Conservation (phyloP, 2,329 filamentous ascomycete species). For the Metarhizium anisopliae region DNA sequence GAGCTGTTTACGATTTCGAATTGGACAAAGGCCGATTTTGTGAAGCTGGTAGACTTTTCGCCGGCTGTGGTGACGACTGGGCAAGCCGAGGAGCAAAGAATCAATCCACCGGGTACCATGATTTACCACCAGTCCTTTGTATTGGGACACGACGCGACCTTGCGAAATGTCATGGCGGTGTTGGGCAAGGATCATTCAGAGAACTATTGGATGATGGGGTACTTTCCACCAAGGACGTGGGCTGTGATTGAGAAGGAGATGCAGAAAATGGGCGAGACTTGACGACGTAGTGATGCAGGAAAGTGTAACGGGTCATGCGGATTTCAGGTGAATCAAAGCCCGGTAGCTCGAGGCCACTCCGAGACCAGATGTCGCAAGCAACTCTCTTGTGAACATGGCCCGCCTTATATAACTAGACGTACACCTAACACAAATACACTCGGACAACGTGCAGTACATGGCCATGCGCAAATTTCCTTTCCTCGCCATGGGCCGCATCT, state of each 20-base stretch:
- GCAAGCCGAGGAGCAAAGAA: conserved; percentile 3
- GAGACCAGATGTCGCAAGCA: too few species aligned
- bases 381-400: too few species aligned
- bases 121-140: conserved; percentile 9
- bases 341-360: too few species aligned
- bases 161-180: conserved; percentile 11
- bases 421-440: too few species aligned
- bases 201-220: conserved; percentile 19
- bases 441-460: too few species aligned
- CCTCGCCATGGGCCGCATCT: neutral
- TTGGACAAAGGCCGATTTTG: conserved; percentile 27
- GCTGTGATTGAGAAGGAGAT: conserved; percentile 15
- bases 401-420: too few species aligned
- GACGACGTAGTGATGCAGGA: neutral
- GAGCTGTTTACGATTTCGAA: conserved; percentile 28
- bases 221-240: conserved; percentile 17
- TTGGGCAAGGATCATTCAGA: conserved; percentile 19
- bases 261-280: neutral
- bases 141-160: conserved; percentile 3
- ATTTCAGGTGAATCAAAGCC: too few species aligned
- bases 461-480: too few species aligned
- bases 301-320: too few species aligned
- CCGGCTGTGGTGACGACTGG: conserved; percentile 15
- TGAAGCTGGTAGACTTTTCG: conserved; percentile 26
- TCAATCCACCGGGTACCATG: conserved; percentile 12